Evolutionary conservation across 495 filamentous ascomycete species (phyloP).

Genomic region (Penicillium coprophilum): DNA sequence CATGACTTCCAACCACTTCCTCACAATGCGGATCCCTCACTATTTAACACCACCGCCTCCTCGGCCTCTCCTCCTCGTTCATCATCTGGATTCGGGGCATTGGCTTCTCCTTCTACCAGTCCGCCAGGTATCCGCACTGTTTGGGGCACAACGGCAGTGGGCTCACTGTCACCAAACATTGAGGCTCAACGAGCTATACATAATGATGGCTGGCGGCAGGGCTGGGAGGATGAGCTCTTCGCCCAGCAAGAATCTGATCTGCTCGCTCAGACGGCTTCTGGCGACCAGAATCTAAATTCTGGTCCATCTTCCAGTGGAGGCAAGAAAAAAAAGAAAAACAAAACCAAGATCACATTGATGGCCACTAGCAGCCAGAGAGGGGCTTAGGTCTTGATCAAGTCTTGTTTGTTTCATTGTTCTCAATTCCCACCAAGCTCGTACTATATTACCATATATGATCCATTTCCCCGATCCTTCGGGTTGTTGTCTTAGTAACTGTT

Average conservation of each 20-base stretch:
- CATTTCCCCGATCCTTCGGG: background rate
- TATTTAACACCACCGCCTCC: constrained; percentile 46
- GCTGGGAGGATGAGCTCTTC: constrained; percentile 68
- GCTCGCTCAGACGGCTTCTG: constrained; percentile 36
- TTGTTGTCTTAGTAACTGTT: background rate
- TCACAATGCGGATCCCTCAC: constrained; percentile 41
- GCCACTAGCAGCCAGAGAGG: constrained; percentile 74
- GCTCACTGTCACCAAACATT: constrained; percentile 48
- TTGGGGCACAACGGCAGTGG: constrained; percentile 76
- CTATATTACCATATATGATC: background rate
- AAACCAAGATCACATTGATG: constrained; percentile 92
- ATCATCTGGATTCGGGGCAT: constrained; percentile 57
- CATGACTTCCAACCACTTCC: constrained; percentile 68
- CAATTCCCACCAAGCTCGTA: background rate
- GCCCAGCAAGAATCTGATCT: constrained; percentile 47
- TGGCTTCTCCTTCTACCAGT: constrained; percentile 76
- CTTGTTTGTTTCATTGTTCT: background rate
- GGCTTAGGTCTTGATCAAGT: constrained; percentile 43
- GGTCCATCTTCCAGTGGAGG: constrained; percentile 30
- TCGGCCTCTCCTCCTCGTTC: constrained; percentile 59
- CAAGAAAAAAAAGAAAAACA: constrained; percentile 83
- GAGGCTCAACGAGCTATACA: constrained; percentile 32
- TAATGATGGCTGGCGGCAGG: constrained; percentile 81
- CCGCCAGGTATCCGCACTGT: constrained; percentile 75
- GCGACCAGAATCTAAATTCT: constrained; percentile 23